Base-by-base conservation (phyloP, 2,329 filamentous ascomycete genomes). In the Metarhizium robertsii region DNA sequence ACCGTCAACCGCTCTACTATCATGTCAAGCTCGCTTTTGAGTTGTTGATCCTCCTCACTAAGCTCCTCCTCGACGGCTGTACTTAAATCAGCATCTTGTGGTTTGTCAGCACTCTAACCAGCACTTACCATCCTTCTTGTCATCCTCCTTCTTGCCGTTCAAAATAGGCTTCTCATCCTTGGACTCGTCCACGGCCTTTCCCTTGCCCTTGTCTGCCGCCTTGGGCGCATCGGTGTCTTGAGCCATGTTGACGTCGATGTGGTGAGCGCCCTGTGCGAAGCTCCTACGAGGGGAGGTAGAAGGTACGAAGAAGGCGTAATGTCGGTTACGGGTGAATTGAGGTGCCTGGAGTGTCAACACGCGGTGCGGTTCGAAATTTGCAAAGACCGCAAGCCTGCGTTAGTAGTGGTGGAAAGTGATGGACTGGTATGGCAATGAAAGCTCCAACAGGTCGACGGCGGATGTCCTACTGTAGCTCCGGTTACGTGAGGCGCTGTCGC, bases 11-110 rank as follows among this genome's bases (percentile, higher is more conserved):
- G 84, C 76, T 99, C 94, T 8, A 96, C 92, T 53, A 99, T 83
- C 92, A 97, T 95, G 63, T 99, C 94, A 59, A 99, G 85, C 75
- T 99, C 94, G 68, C 82, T 92, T 79, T 99, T 99, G 68, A 99
- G 84, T 78, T 97, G 92, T 75, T 97, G 92, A 63, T 99, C 94
- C 73, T 99, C 94, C 67, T 99, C 94, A 67, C 82, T 99, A 64
- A 99, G 86, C 75, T 99, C 94, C 75, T 97, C 92, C 76, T 79
- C 70, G 66, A 71, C 74, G 38, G 66, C 70, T 72, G 51, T 34
- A 36, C 52, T 59, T 57, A 45, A 13, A 55, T 66, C 61, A 66
- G 62, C 56, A 60, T 55, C 55, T 52, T 47, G 55, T 56, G 53
- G 56, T 53, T 59, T 48, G 25, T 49, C n/a, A 53, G 3, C 54